Conservation (phyloP, 306 rosid species). For the Castanospermum australe region DNA sequence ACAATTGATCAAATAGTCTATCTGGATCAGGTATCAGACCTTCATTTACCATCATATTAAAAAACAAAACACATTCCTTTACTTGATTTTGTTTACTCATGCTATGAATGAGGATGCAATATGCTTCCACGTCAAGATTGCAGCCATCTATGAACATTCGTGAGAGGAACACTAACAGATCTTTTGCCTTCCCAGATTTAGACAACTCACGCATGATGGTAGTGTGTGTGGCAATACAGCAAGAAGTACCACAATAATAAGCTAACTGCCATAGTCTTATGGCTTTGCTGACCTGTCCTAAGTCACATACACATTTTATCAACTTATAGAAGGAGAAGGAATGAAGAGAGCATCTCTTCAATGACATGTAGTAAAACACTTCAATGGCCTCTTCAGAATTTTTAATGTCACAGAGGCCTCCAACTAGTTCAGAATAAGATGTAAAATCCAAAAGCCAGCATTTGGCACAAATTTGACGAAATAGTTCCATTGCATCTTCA, state of each 20-base stretch:
- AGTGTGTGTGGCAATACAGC: slow-evolving; percentile 47
- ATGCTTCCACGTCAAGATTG: slow-evolving; percentile 52
- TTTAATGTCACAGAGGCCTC: slow-evolving; percentile 59
- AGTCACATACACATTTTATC: slow-evolving; percentile 58
- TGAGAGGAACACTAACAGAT: slow-evolving; percentile 47
- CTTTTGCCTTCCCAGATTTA: slow-evolving; percentile 40
- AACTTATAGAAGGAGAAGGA: slow-evolving; percentile 56
- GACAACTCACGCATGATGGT: slow-evolving; percentile 56
- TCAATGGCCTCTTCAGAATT: slow-evolving; percentile 51
- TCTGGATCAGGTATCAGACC: slow-evolving; percentile 68
- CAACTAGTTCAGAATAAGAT: slow-evolving; percentile 67
- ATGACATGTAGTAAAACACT: slow-evolving; percentile 69
- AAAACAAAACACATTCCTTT: slow-evolving; percentile 52
- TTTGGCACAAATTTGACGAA: slow-evolving; percentile 38
- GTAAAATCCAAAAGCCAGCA: slow-evolving; percentile 65
- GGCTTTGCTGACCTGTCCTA: slow-evolving; percentile 52
- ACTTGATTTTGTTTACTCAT: slow-evolving; percentile 49
- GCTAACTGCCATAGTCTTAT: slow-evolving; percentile 53
- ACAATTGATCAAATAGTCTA: slow-evolving; percentile 50
- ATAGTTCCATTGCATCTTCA: slow-evolving; percentile 57
- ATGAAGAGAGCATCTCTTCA: slow-evolving; percentile 48
- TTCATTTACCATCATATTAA: slow-evolving; percentile 61
- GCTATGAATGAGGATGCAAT: slow-evolving; percentile 63
- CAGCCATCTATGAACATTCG: slow-evolving; percentile 63
- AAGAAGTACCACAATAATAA: slow-evolving; percentile 52